Evolutionary conservation across 1,284 basidiomycete species (phyloP).

Genomic region (Sporisorium scitamineum): DNA sequence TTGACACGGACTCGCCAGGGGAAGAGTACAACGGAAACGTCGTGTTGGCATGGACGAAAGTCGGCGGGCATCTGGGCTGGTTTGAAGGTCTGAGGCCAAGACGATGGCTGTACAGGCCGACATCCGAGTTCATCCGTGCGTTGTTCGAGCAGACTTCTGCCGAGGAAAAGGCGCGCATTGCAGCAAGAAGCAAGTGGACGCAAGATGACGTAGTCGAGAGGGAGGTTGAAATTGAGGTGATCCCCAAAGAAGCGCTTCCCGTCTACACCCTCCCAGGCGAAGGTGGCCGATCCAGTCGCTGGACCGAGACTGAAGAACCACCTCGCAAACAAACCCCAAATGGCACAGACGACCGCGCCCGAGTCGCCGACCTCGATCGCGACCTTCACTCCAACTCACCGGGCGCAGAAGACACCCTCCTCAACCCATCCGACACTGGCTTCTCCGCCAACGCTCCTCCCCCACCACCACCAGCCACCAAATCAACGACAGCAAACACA

Average conservation of each 20-base stretch:
- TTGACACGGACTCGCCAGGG: slow-evolving; percentile 70
- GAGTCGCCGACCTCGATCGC: slow-evolving; percentile 25
- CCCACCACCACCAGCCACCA: background rate
- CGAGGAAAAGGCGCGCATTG: slow-evolving; percentile 23
- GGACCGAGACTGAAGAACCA: slow-evolving; percentile 14
- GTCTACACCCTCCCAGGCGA: slow-evolving; percentile 45
- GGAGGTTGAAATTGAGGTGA: slow-evolving; percentile 52
- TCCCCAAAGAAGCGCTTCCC: slow-evolving; percentile 52
- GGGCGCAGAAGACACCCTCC: slow-evolving; percentile 27
- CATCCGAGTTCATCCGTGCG: slow-evolving; percentile 57
- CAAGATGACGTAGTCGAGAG: slow-evolving; percentile 21
- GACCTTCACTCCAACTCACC: slow-evolving; percentile 17
- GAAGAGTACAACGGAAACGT: slow-evolving; percentile 76
- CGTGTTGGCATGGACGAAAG: slow-evolving; percentile 79
- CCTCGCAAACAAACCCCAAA: background rate
- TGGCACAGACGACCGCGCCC: slow-evolving; percentile 1
- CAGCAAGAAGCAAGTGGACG: slow-evolving; percentile 33
- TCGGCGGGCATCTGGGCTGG: slow-evolving; percentile 96
- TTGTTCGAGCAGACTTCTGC: slow-evolving; percentile 43
- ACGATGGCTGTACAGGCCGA: slow-evolving; percentile 62
- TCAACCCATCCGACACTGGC: slow-evolving; percentile 38
- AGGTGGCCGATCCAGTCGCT: slow-evolving; percentile 28
- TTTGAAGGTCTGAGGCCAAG: slow-evolving; percentile 74
- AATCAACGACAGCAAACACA: slow-evolving; percentile 15
- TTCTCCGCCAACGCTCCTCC: slow-evolving; percentile 33